A percentile compares a stretch with the other conserved stretches of the same genome.
Conservation (phyloP, 108 stramenopile genomes). For the Skeletonema grethae region DNA sequence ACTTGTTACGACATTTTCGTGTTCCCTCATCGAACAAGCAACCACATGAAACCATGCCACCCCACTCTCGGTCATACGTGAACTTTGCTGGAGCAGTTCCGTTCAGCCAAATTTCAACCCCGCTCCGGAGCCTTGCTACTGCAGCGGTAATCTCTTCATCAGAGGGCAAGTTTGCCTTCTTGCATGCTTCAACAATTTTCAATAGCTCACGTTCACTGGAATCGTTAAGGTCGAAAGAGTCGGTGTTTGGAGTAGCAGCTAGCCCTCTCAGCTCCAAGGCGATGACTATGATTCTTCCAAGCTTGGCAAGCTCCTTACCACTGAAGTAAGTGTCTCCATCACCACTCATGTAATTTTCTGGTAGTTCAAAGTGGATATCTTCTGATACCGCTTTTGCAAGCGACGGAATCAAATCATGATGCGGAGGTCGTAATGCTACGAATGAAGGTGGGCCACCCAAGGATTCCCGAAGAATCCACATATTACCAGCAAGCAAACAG, state of each 20-base stretch:
- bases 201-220: constrained; percentile 26
- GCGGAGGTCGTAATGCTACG: constrained; percentile 66
- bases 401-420: constrained; percentile 40
- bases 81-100: constrained; percentile 83
- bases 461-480: constrained; percentile 44
- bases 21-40: constrained; percentile 60
- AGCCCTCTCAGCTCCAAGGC: constrained; percentile 67
- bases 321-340: constrained; percentile 96
- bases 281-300: constrained; percentile 83
- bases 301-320: constrained; percentile 91
- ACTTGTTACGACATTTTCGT: constrained; percentile 65
- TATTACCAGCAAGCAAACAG: constrained; percentile 31
- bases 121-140: constrained; percentile 52
- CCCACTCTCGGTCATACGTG: constrained; percentile 89
- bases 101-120: constrained; percentile 91
- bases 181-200: constrained; percentile 48
- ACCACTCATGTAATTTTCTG: constrained; percentile 78
- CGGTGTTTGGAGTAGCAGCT: constrained; percentile 34
- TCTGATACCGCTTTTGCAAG: constrained; percentile 50
- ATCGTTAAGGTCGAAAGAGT: constrained; percentile 4
- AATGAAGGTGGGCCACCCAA: constrained; percentile 54
- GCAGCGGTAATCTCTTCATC: constrained; percentile 53
- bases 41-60: constrained; percentile 91
- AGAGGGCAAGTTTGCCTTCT: constrained; percentile 52
- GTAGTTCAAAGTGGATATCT: constrained; percentile 68